Conservation (phyloP, 1,284 basidiomycete genomes). For the Veloporphyrellus conicus region DNA sequence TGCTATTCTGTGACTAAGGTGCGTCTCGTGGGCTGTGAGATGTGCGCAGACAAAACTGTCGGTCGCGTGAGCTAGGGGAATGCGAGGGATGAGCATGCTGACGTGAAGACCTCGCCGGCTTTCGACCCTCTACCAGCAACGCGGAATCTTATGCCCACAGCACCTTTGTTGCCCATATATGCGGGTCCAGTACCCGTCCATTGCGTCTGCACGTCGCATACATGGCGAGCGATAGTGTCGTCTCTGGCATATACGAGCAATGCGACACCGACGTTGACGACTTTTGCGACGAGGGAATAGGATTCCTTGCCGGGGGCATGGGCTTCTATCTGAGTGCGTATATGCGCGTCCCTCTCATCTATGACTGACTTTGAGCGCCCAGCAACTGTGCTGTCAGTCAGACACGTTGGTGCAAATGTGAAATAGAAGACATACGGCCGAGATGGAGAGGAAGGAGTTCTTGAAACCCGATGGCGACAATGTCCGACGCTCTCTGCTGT, state of each 20-base stretch:
- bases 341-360: conserved; percentile 55
- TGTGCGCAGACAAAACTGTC: conserved; percentile 89
- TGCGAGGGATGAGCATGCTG: conserved; percentile 34
- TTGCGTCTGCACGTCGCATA: conserved; percentile 66
- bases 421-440: conserved; percentile 52
- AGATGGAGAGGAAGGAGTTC: conserved; percentile 82
- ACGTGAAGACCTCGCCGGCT: conserved; percentile 79
- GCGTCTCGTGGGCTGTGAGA: conserved; percentile 79
- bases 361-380: conserved; percentile 62
- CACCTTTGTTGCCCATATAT: conserved; percentile 95
- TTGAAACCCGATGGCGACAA: conserved; percentile 86
- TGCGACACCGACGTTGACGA: conserved; percentile 77
- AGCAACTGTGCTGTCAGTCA: conserved; percentile 43
- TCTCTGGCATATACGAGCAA: conserved; percentile 78
- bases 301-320: conserved; percentile 63
- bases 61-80: conserved; percentile 5
- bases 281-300: conserved; percentile 69
- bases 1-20: conserved; percentile 66
- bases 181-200: conserved; percentile 74
- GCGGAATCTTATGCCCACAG: conserved; percentile 83
- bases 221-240: conserved; percentile 54
- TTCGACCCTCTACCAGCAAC: conserved; percentile 53
- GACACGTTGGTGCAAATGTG: neutral
- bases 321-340: conserved; percentile 66
- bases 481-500: conserved; percentile 64